Evolutionary conservation across 768 basidiomycete genomes (phyloP), one percentile per base, ranked within the genome.

Genomic region (Trametes punicea): DNA sequence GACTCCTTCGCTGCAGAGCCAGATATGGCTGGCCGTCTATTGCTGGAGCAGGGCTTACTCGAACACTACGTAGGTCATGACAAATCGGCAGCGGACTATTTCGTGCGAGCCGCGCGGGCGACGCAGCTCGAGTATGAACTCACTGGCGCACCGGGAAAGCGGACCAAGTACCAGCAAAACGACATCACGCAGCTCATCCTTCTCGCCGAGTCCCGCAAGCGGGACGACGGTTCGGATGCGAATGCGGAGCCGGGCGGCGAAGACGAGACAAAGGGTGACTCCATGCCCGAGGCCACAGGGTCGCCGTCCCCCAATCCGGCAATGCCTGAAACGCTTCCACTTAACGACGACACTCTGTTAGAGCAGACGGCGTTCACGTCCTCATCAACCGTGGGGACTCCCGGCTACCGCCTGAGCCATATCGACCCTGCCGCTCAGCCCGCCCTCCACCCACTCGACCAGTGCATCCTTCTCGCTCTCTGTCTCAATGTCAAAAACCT

Each of bases 271-370:
- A 56, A 50, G 25, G 47, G 56, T 9, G 11, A 36, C 44, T 31
- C 56, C 56, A 27, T 55, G 46, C 2, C 21, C 31, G 50, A 31
- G 15, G 18, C 29, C 31, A n/a, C 40, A n/a, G 55, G 21, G 39
- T 34, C 46, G 25, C 16, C 46, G 25, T 3, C 26, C 15, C 15
- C 58, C 23, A 56, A 51, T n/a, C 44, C 62, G 8, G 68, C 68
- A 49, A 63, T 93, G 25, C 94, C 96, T n/a, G 84, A 90, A 69
- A 85, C 88, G 4, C 71, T 98, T 25, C 75, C 78, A 2, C 78
- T 98, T 44, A 96, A 98, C 70, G 97, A 98, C 70, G 97, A 99
- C 70, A 98, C 95, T 0, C 79, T 99, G 16, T 80, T 99, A 36
- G 97, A 99, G 72, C 85, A 89, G 63, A 98, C 96, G 0, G 81